Evolutionary conservation across 192 early-diverging fungal genomes (phyloP), one percentile per base, ranked within the genome.

Genomic region (Linnemannia zychae): DNA sequence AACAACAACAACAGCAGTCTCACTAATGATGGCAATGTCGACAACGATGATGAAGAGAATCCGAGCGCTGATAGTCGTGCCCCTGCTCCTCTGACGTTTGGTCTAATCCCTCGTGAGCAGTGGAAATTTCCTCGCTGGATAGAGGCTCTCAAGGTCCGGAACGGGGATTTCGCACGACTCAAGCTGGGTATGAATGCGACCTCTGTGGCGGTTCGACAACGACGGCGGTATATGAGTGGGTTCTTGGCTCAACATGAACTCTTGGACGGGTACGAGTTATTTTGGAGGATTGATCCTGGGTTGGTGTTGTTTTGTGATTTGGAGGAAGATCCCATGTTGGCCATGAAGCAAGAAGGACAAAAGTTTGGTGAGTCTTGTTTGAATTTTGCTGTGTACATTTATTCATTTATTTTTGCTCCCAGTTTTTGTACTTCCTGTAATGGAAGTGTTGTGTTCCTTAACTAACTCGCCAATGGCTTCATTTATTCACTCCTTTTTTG

Each of bases 211-310:
- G 60, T 28, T 22, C 48, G 81, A 50, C 71, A 74, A 20, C 65
- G 40, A 11, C 73, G 76, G 75, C 57, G 81, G 20, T 83, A 77
- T 44, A 75, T 82, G 36, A 90, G 90, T 36, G 92, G 92, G 0
- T 88, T 88, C 65, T 87, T 93, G 68, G 91, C 78, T 31, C 67
- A 81, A 38, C 92, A 92, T 67, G 81, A 80, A 33, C 71, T 93
- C 0, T 69, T 88, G 76, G 68, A 86, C 67, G 49, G 82, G 68
- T 93, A 85, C 53, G 90, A 93, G 47, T 90, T 81, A 9, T 93
- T 92, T 79, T 93, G 92, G 92, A 76, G 92, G 22, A 67, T 93
- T n/a, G 92, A 94, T 71, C 92, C 93, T n/a, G 91, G 87, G n/a
- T 81, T 93, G 24, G 40, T 84, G 16, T 91, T 91, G 53, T 89